Evolutionary conservation across 1,139 yeast genomes (phyloP).

Genomic region (Arxiozyma bovina): DNA sequence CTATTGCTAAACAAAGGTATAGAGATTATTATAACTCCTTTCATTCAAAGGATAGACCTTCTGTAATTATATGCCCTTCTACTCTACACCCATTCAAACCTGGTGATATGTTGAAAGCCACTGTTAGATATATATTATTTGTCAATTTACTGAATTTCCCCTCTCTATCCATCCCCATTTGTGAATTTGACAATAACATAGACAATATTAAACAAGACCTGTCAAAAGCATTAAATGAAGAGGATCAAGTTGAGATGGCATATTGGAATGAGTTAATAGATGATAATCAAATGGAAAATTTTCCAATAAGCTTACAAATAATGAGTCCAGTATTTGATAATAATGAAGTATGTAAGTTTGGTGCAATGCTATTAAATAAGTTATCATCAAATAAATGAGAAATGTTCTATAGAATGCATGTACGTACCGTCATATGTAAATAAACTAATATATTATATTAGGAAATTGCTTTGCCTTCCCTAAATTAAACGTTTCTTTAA

Average conservation of each 20-base stretch:
- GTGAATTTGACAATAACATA: slow-evolving; percentile 36
- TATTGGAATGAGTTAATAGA: slow-evolving; percentile 26
- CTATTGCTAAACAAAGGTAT: slow-evolving; percentile 9
- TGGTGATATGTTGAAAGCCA: slow-evolving; percentile 11
- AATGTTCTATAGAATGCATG: background rate
- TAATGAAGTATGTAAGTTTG: slow-evolving; percentile 38
- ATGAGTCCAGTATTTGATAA: slow-evolving; percentile 40
- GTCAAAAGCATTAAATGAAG: slow-evolving; percentile 22
- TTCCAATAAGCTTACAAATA: slow-evolving; percentile 41
- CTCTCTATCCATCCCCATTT: slow-evolving; percentile 46
- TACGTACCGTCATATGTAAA: background rate
- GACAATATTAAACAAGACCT: slow-evolving; percentile 31
- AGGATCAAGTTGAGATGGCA: slow-evolving; percentile 28
- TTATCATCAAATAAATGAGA: background rate
- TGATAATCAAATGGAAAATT: slow-evolving; percentile 36
- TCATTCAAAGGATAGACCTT: slow-evolving; percentile 7
- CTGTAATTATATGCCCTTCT: slow-evolving; percentile 9
- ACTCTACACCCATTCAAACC: slow-evolving; percentile 24
- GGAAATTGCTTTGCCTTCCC: slow-evolving; percentile 9
- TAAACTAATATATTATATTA: slow-evolving; percentile 15
- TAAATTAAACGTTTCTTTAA: slow-evolving; percentile 14
- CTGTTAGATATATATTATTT: slow-evolving; percentile 37
- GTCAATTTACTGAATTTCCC: slow-evolving; percentile 46
- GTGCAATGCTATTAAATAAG: slow-evolving; percentile 7
- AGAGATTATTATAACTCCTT: slow-evolving; percentile 12